Base-by-base conservation (phyloP, 768 basidiomycete species). In the Plicaturopsis crispa region DNA sequence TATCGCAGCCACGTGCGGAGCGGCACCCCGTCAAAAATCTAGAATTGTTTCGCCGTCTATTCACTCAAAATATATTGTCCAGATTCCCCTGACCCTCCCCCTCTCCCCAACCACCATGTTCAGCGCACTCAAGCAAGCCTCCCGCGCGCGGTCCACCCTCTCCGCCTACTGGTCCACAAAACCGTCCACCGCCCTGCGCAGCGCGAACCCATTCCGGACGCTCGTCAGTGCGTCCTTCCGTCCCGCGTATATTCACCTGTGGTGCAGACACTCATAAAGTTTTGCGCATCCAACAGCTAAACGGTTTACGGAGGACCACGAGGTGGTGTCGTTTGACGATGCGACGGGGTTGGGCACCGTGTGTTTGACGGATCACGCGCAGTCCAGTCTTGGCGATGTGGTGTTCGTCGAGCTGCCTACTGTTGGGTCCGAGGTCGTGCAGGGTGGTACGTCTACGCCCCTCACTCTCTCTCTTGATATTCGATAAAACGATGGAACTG, bases 331-430 rank as follows among this genome's bases (percentile, higher is more conserved):
- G 23, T 88, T 78, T 55, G 92, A 99, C 56, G 75, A 84, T 41
- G 55, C 63, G 28, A 84, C 84, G 14, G 78, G 80, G 24, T 48
- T 91, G 20, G 94, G 90, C 24, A 82, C 74, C 6, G 70, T 98
- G 31, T 75, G 78, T 31, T 87, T 99, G 54, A 97, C 96, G 12
- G 68, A 94, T 54, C 85, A 96, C 54, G 96, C 96, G 2, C 91
- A 97, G 59, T 71, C 80, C 35, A 79, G 81, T 23, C 73, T 99
- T 3, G 96, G 96, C 22, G 96, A 99, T 57, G 90, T 98, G 36
- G 96, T 98, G 33, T 99, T 88, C 63, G 92, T 98, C 34, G 96
- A 98, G 58, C 72, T 99, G 34, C 87, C 89, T 1, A 49, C 55
- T 7, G 54, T 71, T 6, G 91, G 84, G 4, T 66, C 72, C 0